phyloP scores from a whole-genome alignment of 78 protist genomes.

The Dictyostelium capitatum region DNA sequence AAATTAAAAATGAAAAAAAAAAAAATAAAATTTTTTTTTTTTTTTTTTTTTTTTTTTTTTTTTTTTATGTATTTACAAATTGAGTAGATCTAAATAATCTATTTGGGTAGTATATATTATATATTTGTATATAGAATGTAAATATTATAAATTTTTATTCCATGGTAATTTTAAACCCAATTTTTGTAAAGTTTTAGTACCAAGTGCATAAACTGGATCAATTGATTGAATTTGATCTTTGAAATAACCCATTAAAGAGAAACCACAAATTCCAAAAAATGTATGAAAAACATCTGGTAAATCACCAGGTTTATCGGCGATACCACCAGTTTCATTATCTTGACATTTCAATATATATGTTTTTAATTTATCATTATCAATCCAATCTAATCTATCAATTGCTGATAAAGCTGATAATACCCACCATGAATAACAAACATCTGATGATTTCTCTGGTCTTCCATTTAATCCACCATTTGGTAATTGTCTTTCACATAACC shows the following conservation, averaged over 20 bases:
- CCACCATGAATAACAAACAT: constrained; percentile 99
- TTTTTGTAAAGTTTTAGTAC: constrained; percentile 37
- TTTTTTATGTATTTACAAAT: no score
- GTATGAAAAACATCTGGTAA: constrained; percentile 99
- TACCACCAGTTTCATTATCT: constrained; percentile 98
- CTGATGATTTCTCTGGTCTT: constrained; percentile 99
- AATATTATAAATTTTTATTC: constrained; percentile 43
- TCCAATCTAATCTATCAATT: constrained; percentile 95
- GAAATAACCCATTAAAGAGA: constrained; percentile 75
- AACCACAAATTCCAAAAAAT: constrained; percentile 98
- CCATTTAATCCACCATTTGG: constrained; percentile 99
- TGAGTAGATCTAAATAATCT: no score
- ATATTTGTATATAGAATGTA: neutral
- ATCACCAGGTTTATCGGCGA: constrained; percentile 98
- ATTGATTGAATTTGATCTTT: constrained; percentile 41
- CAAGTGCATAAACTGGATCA: constrained; percentile 85
- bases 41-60: no score
- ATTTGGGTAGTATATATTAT: no score
- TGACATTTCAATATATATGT: constrained; percentile 95
- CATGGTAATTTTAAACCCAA: constrained; percentile 45
- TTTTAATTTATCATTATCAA: constrained; percentile 87
- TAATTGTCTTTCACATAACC: constrained; percentile 99
- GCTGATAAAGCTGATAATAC: constrained; percentile 93
- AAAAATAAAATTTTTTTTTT: no score
- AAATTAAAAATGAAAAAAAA: neutral